phyloP scores from a whole-genome alignment of 495 filamentous ascomycete species.

The Cryomyces minteri region DNA sequence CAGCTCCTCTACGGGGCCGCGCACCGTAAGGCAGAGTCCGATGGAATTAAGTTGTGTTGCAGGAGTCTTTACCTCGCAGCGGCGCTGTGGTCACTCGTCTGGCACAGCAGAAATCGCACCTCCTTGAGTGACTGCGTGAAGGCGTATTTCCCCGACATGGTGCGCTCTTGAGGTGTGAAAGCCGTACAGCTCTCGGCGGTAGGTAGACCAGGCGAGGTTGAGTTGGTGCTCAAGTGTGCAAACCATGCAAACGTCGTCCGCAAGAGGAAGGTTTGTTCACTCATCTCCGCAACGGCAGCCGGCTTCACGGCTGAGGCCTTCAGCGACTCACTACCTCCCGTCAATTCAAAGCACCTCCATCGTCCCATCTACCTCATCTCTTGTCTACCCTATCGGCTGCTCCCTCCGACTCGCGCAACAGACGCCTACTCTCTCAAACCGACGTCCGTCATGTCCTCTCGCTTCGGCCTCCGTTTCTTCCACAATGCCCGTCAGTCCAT shows the following conservation, averaged over 20 bases:
- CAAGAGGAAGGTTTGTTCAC: neutral
- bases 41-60: neutral
- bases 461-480: conserved; percentile 17
- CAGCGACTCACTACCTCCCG: too few species aligned
- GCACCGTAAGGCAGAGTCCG: too few species aligned
- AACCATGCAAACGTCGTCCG: neutral
- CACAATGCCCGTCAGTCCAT: conserved; percentile 21
- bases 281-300: too few species aligned
- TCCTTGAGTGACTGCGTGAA: conserved; percentile 82
- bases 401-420: too few species aligned
- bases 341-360: too few species aligned
- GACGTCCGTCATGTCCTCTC: conserved; percentile 20
- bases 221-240: conserved; percentile 1
- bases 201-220: conserved; percentile 3
- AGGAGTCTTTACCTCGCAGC: conserved; percentile 44
- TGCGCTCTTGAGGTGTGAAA: conserved; percentile 4
- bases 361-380: too few species aligned
- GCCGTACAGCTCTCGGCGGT: neutral
- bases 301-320: too few species aligned
- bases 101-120: conserved; percentile 92
- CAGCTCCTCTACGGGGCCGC: too few species aligned
- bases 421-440: too few species aligned
- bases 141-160: conserved; percentile 83
- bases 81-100: conserved; percentile 74
- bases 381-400: too few species aligned